Evolutionary conservation across 2,329 filamentous ascomycete genomes (phyloP).

Genomic region (Cadophora gregata): DNA sequence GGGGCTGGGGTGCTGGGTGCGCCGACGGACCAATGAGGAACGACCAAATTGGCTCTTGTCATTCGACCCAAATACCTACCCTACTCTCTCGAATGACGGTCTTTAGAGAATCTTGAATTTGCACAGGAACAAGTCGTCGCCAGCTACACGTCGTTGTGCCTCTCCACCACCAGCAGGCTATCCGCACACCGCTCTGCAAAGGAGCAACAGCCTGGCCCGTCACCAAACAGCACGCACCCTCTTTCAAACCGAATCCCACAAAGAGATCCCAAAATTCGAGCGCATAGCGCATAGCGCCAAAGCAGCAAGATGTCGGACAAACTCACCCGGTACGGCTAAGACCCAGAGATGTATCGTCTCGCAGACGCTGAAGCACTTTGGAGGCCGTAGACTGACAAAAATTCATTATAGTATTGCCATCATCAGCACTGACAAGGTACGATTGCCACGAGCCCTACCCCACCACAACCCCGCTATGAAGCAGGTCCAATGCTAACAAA

Average conservation of each 20-base stretch:
- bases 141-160: slow-evolving; percentile 2
- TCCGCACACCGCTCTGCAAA: background rate
- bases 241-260: slow-evolving; percentile 13
- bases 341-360: background rate
- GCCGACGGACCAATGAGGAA: slow-evolving; percentile 4
- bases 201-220: background rate
- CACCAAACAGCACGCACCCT: background rate
- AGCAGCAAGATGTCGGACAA: slow-evolving; percentile 78
- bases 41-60: slow-evolving; percentile 7
- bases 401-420: slow-evolving; percentile 77
- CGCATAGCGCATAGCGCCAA: slow-evolving; percentile 18
- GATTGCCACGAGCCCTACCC: slow-evolving; percentile 48
- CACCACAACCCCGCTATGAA: slow-evolving; percentile 45
- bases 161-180: background rate
- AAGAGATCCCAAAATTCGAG: slow-evolving; percentile 16
- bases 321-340: slow-evolving; percentile 79
- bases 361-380: background rate
- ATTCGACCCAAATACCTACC: slow-evolving; percentile 17
- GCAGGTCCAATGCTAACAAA: slow-evolving; percentile 47
- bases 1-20: background rate
- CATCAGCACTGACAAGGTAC: slow-evolving; percentile 96
- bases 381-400: slow-evolving; percentile 22
- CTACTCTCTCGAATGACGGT: background rate
- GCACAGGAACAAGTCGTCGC: background rate
- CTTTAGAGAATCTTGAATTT: background rate